Evolutionary conservation across 2,329 filamentous ascomycete species (phyloP), one percentile per base, ranked within the genome.

Genomic region (Cercospora sesami): DNA sequence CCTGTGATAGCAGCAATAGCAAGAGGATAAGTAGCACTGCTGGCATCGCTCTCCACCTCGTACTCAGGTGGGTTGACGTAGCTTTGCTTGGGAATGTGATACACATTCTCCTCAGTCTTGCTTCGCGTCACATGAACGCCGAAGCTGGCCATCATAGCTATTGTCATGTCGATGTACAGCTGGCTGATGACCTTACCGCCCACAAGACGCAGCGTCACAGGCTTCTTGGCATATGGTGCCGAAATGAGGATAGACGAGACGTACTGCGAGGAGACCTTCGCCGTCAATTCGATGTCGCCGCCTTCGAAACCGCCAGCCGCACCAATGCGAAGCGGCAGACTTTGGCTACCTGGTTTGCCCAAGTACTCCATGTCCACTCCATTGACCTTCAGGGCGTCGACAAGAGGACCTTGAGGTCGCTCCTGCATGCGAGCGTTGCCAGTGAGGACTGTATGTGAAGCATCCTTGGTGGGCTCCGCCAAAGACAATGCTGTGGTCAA

Each of bases 141-240:
- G 76, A 99, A 99, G 2, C 91, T 86, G 64, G 87, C 86, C 95
- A 99, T 99, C 94, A 99, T 99, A 16, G 93, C 87, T 63, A 96
- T 93, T 1, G 95, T 99, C 94, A 99, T 98, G 78, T 99, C 93
- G 75, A 99, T 98, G 79, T 99, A 99, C 1, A 90, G 89, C 78
- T 98, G 94, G 1, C 94, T 98, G 72, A 99, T 97, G 53, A 95
- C 94, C 79, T 97, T 98, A 65, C 94, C 95, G n/a, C 95, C 95
- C 12, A 98, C 90, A 45, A 99, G 86, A 48, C 90, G 90, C 72
- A 99, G 83, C 0, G 93, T 97, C 42, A 99, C 94, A 0, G 94
- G 92, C 70, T 93, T 89, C 81, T 97, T 97, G 57, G 95, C 95
- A 77, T 98, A 99, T 0, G 95, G 95, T 0, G 95, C 95, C 68